Conservation (phyloP, 2,329 filamentous ascomycete species). For the Xylariaceae sp. region DNA sequence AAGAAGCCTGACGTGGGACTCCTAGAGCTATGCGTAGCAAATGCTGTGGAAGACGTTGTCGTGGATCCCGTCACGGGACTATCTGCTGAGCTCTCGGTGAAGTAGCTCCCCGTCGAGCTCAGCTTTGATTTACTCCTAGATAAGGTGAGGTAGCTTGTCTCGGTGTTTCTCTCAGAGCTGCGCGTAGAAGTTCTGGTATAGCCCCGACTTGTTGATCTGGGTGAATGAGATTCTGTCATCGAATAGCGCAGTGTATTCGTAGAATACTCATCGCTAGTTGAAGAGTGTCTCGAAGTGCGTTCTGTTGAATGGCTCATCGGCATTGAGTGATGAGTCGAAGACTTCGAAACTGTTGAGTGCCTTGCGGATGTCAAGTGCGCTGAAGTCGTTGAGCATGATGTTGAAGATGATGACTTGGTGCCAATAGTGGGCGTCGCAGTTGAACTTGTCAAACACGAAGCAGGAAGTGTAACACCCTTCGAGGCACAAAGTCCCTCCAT, state of each 20-base stretch:
- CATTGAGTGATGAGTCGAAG: neutral
- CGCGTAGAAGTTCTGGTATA: neutral
- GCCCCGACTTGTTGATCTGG: neutral
- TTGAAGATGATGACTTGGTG: constrained; percentile 3
- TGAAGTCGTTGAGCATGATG: neutral
- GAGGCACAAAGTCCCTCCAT: constrained; percentile 12
- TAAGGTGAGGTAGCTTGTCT: neutral
- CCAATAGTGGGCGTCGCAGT: neutral
- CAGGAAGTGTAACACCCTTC: constrained; percentile 4
- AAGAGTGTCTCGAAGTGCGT: neutral
- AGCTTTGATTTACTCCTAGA: neutral
- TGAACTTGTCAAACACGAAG: constrained; percentile 10
- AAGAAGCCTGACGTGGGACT: too few species aligned
- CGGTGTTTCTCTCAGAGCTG: neutral
- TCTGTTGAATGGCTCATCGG: neutral
- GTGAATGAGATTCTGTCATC: neutral
- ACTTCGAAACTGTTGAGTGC: neutral
- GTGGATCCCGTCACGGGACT: neutral
- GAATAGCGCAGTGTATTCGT: neutral
- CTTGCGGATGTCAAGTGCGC: neutral
- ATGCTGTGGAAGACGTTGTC: neutral
- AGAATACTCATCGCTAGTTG: neutral
- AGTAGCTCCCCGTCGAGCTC: neutral
- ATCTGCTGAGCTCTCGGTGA: neutral
- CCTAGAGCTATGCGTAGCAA: too few species aligned